A percentile compares a stretch with the other conserved stretches of the same genome.
Evolutionary conservation across 2,329 filamentous ascomycete species (phyloP).

Genomic region (Alternaria longipes): DNA sequence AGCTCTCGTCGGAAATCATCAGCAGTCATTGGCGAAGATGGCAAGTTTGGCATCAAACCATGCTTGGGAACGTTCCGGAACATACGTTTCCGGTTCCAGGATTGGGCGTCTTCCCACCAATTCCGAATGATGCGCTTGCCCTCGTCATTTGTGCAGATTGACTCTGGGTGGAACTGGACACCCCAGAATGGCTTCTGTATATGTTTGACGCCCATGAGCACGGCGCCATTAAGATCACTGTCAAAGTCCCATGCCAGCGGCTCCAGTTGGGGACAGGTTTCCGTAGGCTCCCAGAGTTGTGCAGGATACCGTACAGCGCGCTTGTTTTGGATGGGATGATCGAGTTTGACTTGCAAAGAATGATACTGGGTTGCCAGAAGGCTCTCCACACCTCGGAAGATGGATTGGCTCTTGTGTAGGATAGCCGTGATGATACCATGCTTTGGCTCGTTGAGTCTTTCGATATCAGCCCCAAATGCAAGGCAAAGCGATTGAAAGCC

Average conservation of each 20-base stretch:
- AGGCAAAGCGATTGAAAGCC: conserved; percentile 85
- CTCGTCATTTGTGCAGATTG: conserved; percentile 77
- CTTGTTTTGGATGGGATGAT: conserved; percentile 40
- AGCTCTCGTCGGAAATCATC: conserved; percentile 31
- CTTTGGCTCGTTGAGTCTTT: conserved; percentile 73
- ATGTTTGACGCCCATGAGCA: conserved; percentile 83
- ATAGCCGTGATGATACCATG: conserved; percentile 83
- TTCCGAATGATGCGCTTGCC: conserved; percentile 72
- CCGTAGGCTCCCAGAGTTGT: conserved; percentile 52
- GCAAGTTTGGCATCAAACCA: conserved; percentile 15
- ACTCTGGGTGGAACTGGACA: conserved; percentile 91
- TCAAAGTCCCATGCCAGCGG: conserved; percentile 61
- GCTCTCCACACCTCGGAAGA: conserved; percentile 70
- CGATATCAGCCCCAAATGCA: conserved; percentile 72
- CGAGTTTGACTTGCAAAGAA: conserved; percentile 62
- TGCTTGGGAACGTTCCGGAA: conserved; percentile 22
- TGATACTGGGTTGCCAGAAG: conserved; percentile 83
- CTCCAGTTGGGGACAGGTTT: conserved; percentile 49
- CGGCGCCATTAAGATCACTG: conserved; percentile 58
- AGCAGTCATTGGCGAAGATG: conserved; percentile 30
- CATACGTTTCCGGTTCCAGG: conserved; percentile 58
- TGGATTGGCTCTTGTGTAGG: conserved; percentile 66
- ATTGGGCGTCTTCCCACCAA: conserved; percentile 75
- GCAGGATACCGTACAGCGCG: conserved; percentile 49
- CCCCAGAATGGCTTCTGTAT: conserved; percentile 78